phyloP scores from a whole-genome alignment of 495 filamentous ascomycete species.

The Xylaria acuta region DNA sequence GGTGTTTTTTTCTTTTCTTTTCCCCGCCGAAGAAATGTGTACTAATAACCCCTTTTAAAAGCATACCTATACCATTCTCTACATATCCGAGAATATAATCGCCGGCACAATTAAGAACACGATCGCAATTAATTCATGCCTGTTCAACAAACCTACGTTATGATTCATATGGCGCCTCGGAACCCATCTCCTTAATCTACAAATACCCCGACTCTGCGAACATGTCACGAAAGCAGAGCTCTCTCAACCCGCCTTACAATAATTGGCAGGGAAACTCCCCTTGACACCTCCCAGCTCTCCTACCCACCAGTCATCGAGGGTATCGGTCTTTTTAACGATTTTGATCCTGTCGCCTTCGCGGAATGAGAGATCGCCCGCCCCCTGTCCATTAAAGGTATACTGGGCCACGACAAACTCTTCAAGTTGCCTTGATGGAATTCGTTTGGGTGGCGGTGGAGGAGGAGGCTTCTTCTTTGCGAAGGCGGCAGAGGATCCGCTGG shows the following conservation, averaged over 20 bases:
- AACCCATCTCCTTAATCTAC: neutral
- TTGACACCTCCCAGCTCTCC: slow-evolving; percentile 77
- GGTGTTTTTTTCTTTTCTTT: neutral
- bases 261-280: slow-evolving; percentile 92
- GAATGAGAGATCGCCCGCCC: slow-evolving; percentile 78
- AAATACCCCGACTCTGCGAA: neutral
- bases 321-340: slow-evolving; percentile 82
- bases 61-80: neutral
- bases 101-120: neutral
- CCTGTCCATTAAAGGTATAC: slow-evolving; percentile 79
- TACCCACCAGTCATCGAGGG: slow-evolving; percentile 94
- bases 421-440: slow-evolving; percentile 47
- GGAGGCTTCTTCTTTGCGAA: slow-evolving; percentile 59
- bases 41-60: neutral
- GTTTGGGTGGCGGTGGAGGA: slow-evolving; percentile 72
- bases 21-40: neutral
- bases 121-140: neutral
- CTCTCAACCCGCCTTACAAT: slow-evolving; percentile 57
- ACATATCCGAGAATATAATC: neutral
- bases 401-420: slow-evolving; percentile 77
- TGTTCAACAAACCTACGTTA: neutral
- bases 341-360: slow-evolving; percentile 83
- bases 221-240: neutral
- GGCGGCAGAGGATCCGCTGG: slow-evolving; percentile 35
- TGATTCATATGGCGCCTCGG: neutral